Evolutionary conservation across 2,329 filamentous ascomycete genomes (phyloP), one percentile per base, ranked within the genome.

Genomic region (Diaporthe longicolla): DNA sequence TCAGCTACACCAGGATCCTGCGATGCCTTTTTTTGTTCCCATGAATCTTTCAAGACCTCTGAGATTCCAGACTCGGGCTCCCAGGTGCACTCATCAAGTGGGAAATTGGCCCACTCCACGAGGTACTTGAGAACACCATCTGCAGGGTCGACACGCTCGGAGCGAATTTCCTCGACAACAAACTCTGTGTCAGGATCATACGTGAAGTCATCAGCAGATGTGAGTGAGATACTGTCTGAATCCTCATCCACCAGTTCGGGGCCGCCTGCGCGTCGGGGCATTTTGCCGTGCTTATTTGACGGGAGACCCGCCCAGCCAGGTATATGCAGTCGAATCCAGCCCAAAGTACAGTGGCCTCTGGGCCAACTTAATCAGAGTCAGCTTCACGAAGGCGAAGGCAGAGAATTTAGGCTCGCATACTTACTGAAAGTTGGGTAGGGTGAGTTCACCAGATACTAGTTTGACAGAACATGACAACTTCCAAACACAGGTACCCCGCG

Each of bases 101-200:
- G 83, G 78, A 92, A 95, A 2, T 84, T 87, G 35, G 85, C 83
- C 93, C 93, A 95, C 74, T 89, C 87, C 29, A 94, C 87, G 1
- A 95, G 85, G 78, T 90, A 94, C 32, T 83, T 77, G 37, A 78
- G 81, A 21, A 79, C 78, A 7, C 82, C 82, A 6, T 83, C 76
- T 5, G 79, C 35, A 43, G 71, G 11, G 80, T 75, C 1, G 77
- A 75, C 19, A 82, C 35, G 82, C 77, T 91, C 86, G 0, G 85
- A 84, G 24, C 90, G 80, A 45, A 93, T 85, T 21, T 82, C 82
- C 57, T 92, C 88, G 9, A 92, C 87, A 3, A 84, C 82, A 78
- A 88, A 92, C 74, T 89, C 87, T 19, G 84, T 81, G 35, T 86
- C 83, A 3, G 82, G 78, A 17, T 87, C 83, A 26, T 81, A 76